phyloP scores from a whole-genome alignment of 2,329 filamentous ascomycete species.

The Pleurostoma richardsiae region DNA sequence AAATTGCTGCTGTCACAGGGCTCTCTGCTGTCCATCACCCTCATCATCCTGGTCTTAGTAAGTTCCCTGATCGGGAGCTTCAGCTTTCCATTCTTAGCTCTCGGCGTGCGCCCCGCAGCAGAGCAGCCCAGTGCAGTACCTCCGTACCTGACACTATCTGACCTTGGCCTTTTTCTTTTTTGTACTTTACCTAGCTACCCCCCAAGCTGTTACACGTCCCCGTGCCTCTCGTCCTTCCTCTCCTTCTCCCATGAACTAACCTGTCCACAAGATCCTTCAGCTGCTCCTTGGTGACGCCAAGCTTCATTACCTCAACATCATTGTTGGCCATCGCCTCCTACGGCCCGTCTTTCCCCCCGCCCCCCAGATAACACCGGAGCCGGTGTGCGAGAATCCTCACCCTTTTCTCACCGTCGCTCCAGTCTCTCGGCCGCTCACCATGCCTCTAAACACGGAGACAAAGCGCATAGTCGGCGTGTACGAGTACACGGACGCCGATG shows the following conservation, averaged over 20 bases:
- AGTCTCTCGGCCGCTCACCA: slow-evolving; percentile 50
- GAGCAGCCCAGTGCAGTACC: slow-evolving; percentile 7
- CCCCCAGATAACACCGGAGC: slow-evolving; percentile 32
- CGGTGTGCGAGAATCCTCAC: slow-evolving; percentile 49
- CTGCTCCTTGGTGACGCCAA: slow-evolving; percentile 46
- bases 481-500: slow-evolving; percentile 71
- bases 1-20: slow-evolving; percentile 5
- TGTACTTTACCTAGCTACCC: slow-evolving; percentile 1
- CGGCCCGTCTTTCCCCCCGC: slow-evolving; percentile 34
- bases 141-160: slow-evolving; percentile 1
- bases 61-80: slow-evolving; percentile 12
- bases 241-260: slow-evolving; percentile 10
- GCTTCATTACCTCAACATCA: slow-evolving; percentile 29
- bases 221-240: slow-evolving; percentile 6
- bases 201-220: slow-evolving; percentile 21
- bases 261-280: slow-evolving; percentile 39
- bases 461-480: slow-evolving; percentile 79
- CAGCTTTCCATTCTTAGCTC: slow-evolving; percentile 12
- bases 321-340: slow-evolving; percentile 24
- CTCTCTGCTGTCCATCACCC: slow-evolving; percentile 18
- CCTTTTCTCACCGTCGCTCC: slow-evolving; percentile 51
- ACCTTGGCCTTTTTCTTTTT: neutral
- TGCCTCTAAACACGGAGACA: slow-evolving; percentile 65
- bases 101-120: slow-evolving; percentile 9
- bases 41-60: slow-evolving; percentile 23